Evolutionary conservation across 805 yeast genomes (phyloP), one percentile per base, ranked within the genome.

Genomic region (Yarrowia alimentaria): DNA sequence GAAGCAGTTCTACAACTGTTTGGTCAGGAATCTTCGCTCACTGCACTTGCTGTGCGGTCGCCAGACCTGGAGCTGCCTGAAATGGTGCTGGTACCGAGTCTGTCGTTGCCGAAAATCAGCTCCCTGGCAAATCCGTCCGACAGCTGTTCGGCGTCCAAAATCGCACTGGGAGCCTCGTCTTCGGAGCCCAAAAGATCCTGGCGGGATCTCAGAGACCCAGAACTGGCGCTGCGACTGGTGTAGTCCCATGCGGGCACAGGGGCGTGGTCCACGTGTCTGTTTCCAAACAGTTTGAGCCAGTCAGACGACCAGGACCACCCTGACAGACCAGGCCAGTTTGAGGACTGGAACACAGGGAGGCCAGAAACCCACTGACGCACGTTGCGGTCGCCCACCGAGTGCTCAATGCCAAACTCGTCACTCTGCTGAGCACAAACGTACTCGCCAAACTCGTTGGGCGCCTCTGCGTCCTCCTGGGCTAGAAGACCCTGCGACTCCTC

Each of bases 391-490:
- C 47, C 47, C 6, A 40, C 33, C 7, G 47, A 26, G 33, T 40
- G 47, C 11, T 40, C 33, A 19, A 40, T 40, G 47, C 47, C 47
- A 11, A 40, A 40, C 13, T 40, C 33, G 10, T 33, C 47, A 3
- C 33, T 9, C 11, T 28, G 25, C 11, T 18, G n/a, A 3, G 47
- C 47, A 7, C 33, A 24, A 19, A 40, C 47, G 9, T 40, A 40
- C 33, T 40, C 47, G 9, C 47, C 47, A 28, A 40, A 40, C 47
- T 40, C 47, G 6, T 40, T 40, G 33, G 47, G 24, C n/a, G 32
- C 19, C 13, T 40, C 47, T 1, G 47, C 47, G n/a, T 28, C 47
- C 13, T 40, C 47, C 19, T 40, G 47, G 5, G 47, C 17, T n/a
- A 40, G 11, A 13, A 40, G 19, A 1, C 33, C 47, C 25, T 40